Percentiles rank a stretch among this genome's conserved stretches.
Conservation (phyloP, 2,329 filamentous ascomycete species). For the Fusarium sp. region DNA sequence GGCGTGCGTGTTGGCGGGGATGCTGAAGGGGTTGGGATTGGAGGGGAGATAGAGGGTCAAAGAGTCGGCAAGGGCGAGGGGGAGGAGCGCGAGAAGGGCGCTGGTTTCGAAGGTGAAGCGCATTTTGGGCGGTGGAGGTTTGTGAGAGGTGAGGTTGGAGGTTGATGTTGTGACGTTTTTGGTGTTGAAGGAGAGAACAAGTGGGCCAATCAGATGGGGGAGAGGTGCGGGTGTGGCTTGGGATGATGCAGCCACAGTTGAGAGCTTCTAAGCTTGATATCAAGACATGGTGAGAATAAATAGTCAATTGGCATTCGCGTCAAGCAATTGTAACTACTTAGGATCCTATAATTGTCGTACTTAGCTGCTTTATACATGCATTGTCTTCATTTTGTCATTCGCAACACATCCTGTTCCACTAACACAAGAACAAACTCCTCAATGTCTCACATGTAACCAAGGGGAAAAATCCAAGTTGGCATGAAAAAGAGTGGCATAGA, state of each 20-base stretch:
- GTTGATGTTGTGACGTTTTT: conserved; percentile 37
- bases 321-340: not conserved
- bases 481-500: conserved; percentile 41
- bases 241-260: conserved; percentile 33
- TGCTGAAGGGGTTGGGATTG: conserved; percentile 63
- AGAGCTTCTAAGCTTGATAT: conserved; percentile 1
- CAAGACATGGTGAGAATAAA: not conserved
- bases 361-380: not conserved
- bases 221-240: conserved; percentile 31
- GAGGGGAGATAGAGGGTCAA: conserved; percentile 61
- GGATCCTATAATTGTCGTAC: not conserved
- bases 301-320: not conserved
- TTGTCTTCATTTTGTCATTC: not conserved
- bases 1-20: conserved; percentile 75
- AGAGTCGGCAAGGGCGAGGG: conserved; percentile 49
- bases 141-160: conserved; percentile 6
- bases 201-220: conserved; percentile 39
- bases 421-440: not conserved
- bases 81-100: conserved; percentile 53
- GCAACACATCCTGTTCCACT: not conserved
- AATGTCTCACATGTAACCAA: not conserved
- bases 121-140: conserved; percentile 46
- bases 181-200: conserved; percentile 35
- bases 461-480: not conserved
- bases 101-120: conserved; percentile 49